A percentile compares a stretch with the other conserved stretches of the same genome.
These are phyloP conservation scores for Enterocytospora artemiae DNA, from an alignment of 371 early-diverging fungal genomes.

Conservation along the genomic window DNA sequence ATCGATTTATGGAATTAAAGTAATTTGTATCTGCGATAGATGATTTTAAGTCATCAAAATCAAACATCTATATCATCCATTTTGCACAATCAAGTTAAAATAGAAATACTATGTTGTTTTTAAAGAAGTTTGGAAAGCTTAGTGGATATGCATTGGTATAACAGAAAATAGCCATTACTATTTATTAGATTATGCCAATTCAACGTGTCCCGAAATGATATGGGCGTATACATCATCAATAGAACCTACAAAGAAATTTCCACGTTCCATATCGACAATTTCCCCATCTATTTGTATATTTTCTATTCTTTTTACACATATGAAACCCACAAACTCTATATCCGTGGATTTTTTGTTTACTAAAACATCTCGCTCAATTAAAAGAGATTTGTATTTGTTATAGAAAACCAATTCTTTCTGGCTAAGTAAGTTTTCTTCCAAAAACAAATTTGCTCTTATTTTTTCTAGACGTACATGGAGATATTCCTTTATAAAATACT, in stretches of 20 bases:
- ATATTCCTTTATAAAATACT: constrained; percentile 48
- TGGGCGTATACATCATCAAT: constrained; percentile 31
- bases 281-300: constrained; percentile 43
- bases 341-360: not conserved
- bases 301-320: constrained; percentile 16
- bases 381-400: constrained; percentile 5
- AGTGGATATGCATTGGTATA: not conserved
- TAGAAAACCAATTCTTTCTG: constrained; percentile 24
- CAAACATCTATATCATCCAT: no score
- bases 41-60: no score
- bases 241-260: constrained; percentile 48
- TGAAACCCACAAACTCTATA: constrained; percentile 45
- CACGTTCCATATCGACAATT: constrained; percentile 32
- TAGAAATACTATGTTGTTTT: no score
- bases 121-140: no score
- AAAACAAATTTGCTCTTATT: constrained; percentile 28
- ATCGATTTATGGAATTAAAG: no score
- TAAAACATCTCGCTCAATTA: constrained; percentile 18
- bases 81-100: no score
- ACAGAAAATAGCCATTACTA: not conserved
- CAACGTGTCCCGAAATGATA: constrained; percentile 15
- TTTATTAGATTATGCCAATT: constrained; percentile 22
- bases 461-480: constrained; percentile 35
- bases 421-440: constrained; percentile 7
- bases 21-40: no score